These are phyloP conservation scores for Schizopora paradoxa DNA, from an alignment of 1,284 basidiomycete species.

Conservation along the genomic window DNA sequence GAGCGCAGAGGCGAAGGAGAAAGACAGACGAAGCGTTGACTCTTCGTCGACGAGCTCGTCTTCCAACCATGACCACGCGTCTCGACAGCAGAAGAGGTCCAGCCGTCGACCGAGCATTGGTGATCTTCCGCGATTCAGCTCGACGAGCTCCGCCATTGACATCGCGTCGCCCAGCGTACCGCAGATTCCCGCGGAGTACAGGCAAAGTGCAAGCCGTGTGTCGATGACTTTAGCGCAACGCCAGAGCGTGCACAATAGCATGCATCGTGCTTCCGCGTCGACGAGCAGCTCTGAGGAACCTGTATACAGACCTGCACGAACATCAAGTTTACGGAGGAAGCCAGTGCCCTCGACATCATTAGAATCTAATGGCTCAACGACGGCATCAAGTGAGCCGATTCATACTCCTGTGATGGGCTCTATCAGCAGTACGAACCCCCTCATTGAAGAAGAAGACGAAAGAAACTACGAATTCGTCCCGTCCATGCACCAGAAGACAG, in stretches of 20 bases:
- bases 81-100: too few relatives aligned
- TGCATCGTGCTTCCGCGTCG: neutral
- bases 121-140: slow-evolving; percentile 26
- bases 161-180: slow-evolving; percentile 39
- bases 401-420: slow-evolving; percentile 15
- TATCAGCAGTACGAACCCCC: too few relatives aligned
- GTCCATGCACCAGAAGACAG: too few relatives aligned
- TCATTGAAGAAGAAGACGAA: too few relatives aligned
- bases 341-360: slow-evolving; percentile 10
- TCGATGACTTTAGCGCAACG: slow-evolving; percentile 7
- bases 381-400: slow-evolving; percentile 9
- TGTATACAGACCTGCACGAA: neutral
- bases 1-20: slow-evolving; percentile 19
- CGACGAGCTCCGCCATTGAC: slow-evolving; percentile 22
- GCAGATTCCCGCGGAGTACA: slow-evolving; percentile 36
- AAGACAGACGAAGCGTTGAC: slow-evolving; percentile 19
- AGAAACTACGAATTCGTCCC: too few relatives aligned
- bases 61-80: slow-evolving; percentile 25
- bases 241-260: slow-evolving; percentile 2
- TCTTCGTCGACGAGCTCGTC: slow-evolving; percentile 29
- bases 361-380: slow-evolving; percentile 14
- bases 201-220: slow-evolving; percentile 20
- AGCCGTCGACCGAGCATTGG: slow-evolving; percentile 37
- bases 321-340: slow-evolving; percentile 9
- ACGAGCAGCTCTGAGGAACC: neutral